Evolutionary conservation across 306 rosid species (phyloP), one percentile per base, ranked within the genome.

Genomic region (Dalbergia cochinchinensis): DNA sequence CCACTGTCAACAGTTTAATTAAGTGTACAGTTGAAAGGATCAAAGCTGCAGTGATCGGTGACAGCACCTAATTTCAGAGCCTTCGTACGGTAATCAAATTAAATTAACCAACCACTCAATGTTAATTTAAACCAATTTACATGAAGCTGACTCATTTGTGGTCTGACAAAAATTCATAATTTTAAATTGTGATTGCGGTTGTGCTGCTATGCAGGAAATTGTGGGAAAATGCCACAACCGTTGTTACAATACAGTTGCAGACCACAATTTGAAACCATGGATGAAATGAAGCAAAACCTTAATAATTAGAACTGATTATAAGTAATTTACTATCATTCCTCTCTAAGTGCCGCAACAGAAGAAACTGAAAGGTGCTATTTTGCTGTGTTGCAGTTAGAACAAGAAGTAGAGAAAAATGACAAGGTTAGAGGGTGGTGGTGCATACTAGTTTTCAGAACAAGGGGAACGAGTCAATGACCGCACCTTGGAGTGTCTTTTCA

Each of bases 21-120:
- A 94, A 94, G 88, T 88, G 92, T 87, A 92, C 97, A 0, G 96
- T 91, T 65, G 94, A 94, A 72, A 87, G 90, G 86, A 94, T 94
- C 74, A 92, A 88, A 63, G 77, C 89, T 50, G 96, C 94, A 0
- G 91, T 94, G 41, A 79, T 87, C 44, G 79, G 80, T 15, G 90
- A 86, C 58, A 70, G 10, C 73, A 67, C 75, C 41, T 84, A 12
- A 66, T 61, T 69, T 11, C 45, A 22, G 44, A 62, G 34, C 69
- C 80, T 41, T 34, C 73, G 3, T 37, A 57, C 37, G 82, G 91
- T 89, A 82, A 85, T 65, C 45, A 74, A 66, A 45, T 61, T 37
- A 37, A 37, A 6, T 37, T 37, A 0, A 37, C 7, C 11, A 6
- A 60, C 20, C 26, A 5, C 15, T 45, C 20, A 6, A 33, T 14